Conservation (phyloP, 2,329 filamentous ascomycete species). For the Paracamarosporium sp. region DNA sequence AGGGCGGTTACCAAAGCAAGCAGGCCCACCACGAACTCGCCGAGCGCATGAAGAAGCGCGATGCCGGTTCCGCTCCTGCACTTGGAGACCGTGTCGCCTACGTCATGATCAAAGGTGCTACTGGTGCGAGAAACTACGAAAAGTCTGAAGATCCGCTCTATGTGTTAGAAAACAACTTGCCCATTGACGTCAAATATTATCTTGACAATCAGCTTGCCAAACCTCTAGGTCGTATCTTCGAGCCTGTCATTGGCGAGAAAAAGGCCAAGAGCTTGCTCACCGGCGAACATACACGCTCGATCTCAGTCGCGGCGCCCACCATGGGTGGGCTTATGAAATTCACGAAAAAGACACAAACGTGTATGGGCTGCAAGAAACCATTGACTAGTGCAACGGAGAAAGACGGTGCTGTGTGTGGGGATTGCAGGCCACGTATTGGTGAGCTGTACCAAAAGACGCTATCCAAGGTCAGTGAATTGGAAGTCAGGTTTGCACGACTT, state of each 20-base stretch:
- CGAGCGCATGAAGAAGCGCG: constrained; percentile 95
- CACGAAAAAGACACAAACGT: constrained; percentile 95
- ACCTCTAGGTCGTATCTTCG: constrained; percentile 92
- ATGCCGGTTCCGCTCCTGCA: constrained; percentile 89
- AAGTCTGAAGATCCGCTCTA: constrained; percentile 97
- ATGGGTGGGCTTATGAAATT: constrained; percentile 98
- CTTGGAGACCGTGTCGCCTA: constrained; percentile 97
- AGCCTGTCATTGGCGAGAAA: constrained; percentile 93
- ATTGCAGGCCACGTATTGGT: constrained; percentile 83
- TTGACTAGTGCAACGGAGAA: constrained; percentile 79
- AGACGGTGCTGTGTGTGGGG: constrained; percentile 83
- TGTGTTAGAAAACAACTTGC: constrained; percentile 95
- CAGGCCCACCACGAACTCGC: constrained; percentile 97
- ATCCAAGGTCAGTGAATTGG: constrained; percentile 86
- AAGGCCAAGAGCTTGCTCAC: constrained; percentile 86
- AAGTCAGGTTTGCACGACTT: constrained; percentile 87
- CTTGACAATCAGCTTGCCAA: constrained; percentile 98
- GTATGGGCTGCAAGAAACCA: constrained; percentile 99
- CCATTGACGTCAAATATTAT: constrained; percentile 98
- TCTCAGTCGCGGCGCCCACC: constrained; percentile 88
- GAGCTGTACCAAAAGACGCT: constrained; percentile 95
- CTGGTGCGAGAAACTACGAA: constrained; percentile 93
- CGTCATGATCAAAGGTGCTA: constrained; percentile 92
- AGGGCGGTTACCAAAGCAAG: constrained; percentile 76
- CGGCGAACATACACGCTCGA: constrained; percentile 93